phyloP scores from a whole-genome alignment of 2,329 filamentous ascomycete genomes.

The Parasarocladium wereldwijsianum region DNA sequence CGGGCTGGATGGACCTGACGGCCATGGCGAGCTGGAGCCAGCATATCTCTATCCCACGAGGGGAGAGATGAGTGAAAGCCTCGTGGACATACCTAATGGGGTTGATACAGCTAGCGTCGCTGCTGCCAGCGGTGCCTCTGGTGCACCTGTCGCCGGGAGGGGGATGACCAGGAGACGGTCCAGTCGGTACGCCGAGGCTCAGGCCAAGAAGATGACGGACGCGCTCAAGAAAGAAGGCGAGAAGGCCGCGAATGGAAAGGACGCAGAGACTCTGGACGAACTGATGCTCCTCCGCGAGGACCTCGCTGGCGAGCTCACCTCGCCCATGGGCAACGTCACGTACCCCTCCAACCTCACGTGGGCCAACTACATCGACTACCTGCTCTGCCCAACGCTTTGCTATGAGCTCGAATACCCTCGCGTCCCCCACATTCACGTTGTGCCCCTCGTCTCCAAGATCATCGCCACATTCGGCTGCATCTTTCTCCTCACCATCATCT shows the following conservation, averaged over 20 bases:
- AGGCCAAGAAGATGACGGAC: slow-evolving; percentile 4
- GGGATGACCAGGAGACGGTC: slow-evolving; percentile 2
- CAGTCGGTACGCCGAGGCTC: not conserved
- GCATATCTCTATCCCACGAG: slow-evolving; percentile 63
- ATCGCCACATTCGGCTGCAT: slow-evolving; percentile 91
- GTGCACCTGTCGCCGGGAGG: not conserved
- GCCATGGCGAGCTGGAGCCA: slow-evolving; percentile 42
- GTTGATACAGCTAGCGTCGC: no score
- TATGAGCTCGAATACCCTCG: slow-evolving; percentile 96
- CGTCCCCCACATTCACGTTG: slow-evolving; percentile 58
- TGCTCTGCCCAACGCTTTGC: slow-evolving; percentile 88
- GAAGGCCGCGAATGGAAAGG: slow-evolving; percentile 8
- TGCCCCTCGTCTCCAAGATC: slow-evolving; percentile 70
- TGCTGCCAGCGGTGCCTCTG: not conserved
- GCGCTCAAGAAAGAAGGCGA: slow-evolving; percentile 3
- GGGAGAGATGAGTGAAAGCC: slow-evolving; percentile 10
- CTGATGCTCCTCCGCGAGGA: slow-evolving; percentile 65
- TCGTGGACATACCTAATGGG: slow-evolving; percentile 3
- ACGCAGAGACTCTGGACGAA: slow-evolving; percentile 26
- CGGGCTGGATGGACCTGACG: slow-evolving; percentile 62
- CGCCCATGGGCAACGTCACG: slow-evolving; percentile 74
- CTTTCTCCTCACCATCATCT: slow-evolving; percentile 80
- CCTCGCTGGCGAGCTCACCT: slow-evolving; percentile 80
- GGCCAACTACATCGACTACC: slow-evolving; percentile 70
- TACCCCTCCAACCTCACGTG: slow-evolving; percentile 82